Evolutionary conservation across 306 rosid species (phyloP).

Genomic region (Dryas octopetala): DNA sequence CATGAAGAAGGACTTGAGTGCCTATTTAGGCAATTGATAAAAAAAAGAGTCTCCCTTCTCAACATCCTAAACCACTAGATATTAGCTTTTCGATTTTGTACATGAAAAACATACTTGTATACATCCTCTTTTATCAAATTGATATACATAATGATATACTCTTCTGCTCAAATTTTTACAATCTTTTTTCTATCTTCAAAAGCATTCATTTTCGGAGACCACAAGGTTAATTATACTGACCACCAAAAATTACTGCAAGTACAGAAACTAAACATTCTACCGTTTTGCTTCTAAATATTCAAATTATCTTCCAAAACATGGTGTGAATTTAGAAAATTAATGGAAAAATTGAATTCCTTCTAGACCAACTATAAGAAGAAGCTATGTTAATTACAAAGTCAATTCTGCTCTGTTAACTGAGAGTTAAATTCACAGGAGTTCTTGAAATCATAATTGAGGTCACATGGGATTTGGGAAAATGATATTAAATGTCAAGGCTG

Average conservation of each 20-base stretch:
- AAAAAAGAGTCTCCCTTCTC: constrained; percentile 41
- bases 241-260: background rate
- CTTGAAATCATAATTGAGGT: background rate
- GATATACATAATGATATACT: background rate
- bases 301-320: background rate
- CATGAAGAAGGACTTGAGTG: constrained; percentile 28
- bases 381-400: background rate
- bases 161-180: background rate
- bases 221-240: too few species aligned
- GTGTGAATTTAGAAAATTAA: background rate
- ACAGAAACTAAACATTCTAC: background rate
- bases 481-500: constrained; percentile 1
- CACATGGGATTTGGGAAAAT: constrained; percentile 12
- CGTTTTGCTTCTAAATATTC: background rate
- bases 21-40: constrained; percentile 32
- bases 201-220: too few species aligned
- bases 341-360: background rate
- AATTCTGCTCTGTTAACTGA: background rate
- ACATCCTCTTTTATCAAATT: background rate
- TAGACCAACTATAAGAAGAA: background rate
- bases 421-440: background rate
- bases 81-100: background rate
- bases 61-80: constrained; percentile 31
- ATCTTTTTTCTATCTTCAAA: background rate
- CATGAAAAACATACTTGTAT: background rate